Conservation (phyloP, 2,329 filamentous ascomycete genomes). For the Cladosporium sp. region DNA sequence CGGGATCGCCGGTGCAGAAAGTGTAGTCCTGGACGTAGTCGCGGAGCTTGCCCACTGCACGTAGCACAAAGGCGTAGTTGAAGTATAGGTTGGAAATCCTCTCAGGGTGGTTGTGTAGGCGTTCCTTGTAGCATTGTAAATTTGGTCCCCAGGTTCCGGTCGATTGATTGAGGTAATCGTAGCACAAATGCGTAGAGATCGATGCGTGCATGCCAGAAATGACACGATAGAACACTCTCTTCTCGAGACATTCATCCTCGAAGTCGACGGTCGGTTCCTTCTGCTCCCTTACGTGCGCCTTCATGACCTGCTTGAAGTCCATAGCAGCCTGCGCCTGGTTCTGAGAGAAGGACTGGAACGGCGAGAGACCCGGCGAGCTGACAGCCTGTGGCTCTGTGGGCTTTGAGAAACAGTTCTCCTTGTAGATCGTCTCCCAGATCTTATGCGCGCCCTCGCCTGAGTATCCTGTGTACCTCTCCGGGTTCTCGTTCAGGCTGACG, state of each 20-base stretch:
- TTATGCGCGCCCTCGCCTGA: constrained; percentile 79
- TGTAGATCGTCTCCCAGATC: constrained; percentile 95
- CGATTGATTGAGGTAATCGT: constrained; percentile 92
- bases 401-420: constrained; percentile 87
- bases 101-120: constrained; percentile 83
- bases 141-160: constrained; percentile 94
- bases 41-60: constrained; percentile 86
- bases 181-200: constrained; percentile 94
- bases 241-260: constrained; percentile 93
- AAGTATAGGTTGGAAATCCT: constrained; percentile 98
- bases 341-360: constrained; percentile 41
- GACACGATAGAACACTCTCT: constrained; percentile 96
- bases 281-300: constrained; percentile 60
- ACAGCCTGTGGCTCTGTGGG: constrained; percentile 29
- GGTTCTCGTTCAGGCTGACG: constrained; percentile 89
- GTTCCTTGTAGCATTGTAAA: constrained; percentile 78
- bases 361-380: constrained; percentile 26
- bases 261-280: constrained; percentile 63
- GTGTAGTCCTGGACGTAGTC: constrained; percentile 81
- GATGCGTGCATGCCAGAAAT: constrained; percentile 98
- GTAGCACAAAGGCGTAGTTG: constrained; percentile 94
- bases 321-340: constrained; percentile 56
- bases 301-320: constrained; percentile 62
- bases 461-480: constrained; percentile 94
- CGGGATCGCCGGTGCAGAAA: constrained; percentile 84